Conservation (phyloP, 352 stramenopile genomes). For the Pythium phragmitis region DNA sequence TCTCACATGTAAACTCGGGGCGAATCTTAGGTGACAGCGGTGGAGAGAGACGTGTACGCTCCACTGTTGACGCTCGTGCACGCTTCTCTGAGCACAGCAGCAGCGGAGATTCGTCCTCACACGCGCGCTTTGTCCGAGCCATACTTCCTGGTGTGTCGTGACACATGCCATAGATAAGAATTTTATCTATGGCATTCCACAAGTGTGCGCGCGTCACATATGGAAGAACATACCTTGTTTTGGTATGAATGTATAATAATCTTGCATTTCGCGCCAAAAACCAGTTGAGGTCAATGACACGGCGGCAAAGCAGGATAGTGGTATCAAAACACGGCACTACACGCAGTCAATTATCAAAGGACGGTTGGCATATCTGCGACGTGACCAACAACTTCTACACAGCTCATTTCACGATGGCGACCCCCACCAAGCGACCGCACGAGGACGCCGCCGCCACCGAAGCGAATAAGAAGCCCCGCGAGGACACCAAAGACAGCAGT, state of each 20-base stretch:
- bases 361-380: conserved; percentile 2
- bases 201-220: conserved; percentile 14
- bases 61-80: neutral
- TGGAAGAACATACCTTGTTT: conserved; percentile 9
- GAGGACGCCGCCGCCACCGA: neutral
- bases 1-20: conserved; percentile 14
- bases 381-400: neutral
- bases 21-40: neutral
- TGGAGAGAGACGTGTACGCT: neutral
- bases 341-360: no score
- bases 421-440: conserved; percentile 1
- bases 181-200: conserved; percentile 1
- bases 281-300: neutral
- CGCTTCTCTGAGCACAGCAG: neutral
- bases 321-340: neutral
- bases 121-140: neutral
- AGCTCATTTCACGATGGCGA: neutral
- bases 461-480: conserved; percentile 6
- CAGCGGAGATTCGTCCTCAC: neutral
- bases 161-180: no score
- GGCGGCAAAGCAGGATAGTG: neutral
- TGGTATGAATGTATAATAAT: neutral
- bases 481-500: neutral
- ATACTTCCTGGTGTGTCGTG: no score
- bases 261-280: conserved; percentile 10